Evolutionary conservation across 352 stramenopile genomes (phyloP), one percentile per base, ranked within the genome.

Genomic region (Phytophthora uliginosa): DNA sequence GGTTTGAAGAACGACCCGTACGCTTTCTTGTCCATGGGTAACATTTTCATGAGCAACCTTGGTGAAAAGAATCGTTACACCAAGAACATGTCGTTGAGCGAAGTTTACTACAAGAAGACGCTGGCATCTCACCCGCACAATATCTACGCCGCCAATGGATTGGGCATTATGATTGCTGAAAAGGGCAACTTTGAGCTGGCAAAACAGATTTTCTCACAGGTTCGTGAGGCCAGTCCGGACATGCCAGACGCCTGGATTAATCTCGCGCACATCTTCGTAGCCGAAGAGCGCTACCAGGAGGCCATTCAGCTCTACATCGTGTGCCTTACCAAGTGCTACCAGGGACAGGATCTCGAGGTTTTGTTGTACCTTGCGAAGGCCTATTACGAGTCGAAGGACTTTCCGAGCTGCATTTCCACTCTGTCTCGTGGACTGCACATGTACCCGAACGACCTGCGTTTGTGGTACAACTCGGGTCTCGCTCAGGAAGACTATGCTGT

Each of bases 11-110:
- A 99, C 60, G 96, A 99, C 75, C 91, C 96, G 26, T 99, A 99
- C 82, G 95, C 97, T 10, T 97, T 98, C 79, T 81, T 99, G 20
- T 98, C 94, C 24, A 94, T 99, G 82, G 97, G 97, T 52, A 99
- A 99, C 66, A 99, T 99, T 65, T 99, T 99, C 77, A 99, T 99
- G 90, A 98, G 93, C 76, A 99, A 99, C 77, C 82, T 99, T 8
- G 94, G 97, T 33, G 95, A 98, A 47, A 97, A 97, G 54, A 93
- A 97, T 54, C 94, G 97, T 7, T 99, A 99, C 85, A 94, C 90
- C 24, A 99, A 99, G 79, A 98, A 99, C 84, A 95, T 99, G 77
- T 91, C 94, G 61, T 91, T 97, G 48, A 94, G 85, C 55, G 95
- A 97, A 70, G 95, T 97, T 26, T 99, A 98, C 76, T 99, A 99